Conservation (phyloP, 2,329 filamentous ascomycete species). For the Colletotrichum lentis region DNA sequence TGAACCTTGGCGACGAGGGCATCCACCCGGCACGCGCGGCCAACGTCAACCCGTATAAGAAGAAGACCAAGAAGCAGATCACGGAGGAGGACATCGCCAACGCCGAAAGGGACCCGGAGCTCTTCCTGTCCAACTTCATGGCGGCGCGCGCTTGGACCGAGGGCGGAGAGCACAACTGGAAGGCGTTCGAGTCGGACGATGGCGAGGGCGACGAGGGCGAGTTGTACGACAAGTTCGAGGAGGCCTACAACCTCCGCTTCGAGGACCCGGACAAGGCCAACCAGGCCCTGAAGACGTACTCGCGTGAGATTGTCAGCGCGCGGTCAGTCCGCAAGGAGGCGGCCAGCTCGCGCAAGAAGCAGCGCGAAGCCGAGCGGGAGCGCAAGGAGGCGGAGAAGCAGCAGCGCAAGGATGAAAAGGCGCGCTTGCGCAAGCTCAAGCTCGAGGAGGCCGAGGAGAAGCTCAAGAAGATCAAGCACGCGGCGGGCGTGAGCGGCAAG, state of each 20-base stretch:
- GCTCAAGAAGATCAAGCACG: constrained; percentile 86
- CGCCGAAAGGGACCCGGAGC: constrained; percentile 89
- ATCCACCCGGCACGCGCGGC: constrained; percentile 65
- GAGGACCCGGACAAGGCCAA: constrained; percentile 91
- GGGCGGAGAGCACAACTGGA: constrained; percentile 67
- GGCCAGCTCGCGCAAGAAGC: constrained; percentile 76
- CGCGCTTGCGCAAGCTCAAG: constrained; percentile 84
- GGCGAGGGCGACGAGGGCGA: constrained; percentile 76
- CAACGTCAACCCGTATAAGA: constrained; percentile 46
- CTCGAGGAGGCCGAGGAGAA: constrained; percentile 90
- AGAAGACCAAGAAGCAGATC: constrained; percentile 52
- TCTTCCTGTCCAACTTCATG: constrained; percentile 94
- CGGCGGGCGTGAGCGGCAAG: constrained; percentile 79
- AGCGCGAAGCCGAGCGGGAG: constrained; percentile 79
- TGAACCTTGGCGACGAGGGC: constrained; percentile 48
- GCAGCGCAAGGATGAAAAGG: constrained; percentile 80
- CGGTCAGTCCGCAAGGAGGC: constrained; percentile 89
- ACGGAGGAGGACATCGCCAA: constrained; percentile 72
- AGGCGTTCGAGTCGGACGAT: constrained; percentile 92
- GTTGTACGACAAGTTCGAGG: constrained; percentile 78
- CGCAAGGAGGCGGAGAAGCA: constrained; percentile 81
- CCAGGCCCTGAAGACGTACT: constrained; percentile 86
- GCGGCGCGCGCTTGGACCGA: constrained; percentile 89
- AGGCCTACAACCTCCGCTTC: constrained; percentile 94
- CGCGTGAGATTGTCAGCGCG: constrained; percentile 82